Evolutionary conservation across 2,329 filamentous ascomycete genomes (phyloP).

Genomic region (Paecilomyces dactylethromorphus): DNA sequence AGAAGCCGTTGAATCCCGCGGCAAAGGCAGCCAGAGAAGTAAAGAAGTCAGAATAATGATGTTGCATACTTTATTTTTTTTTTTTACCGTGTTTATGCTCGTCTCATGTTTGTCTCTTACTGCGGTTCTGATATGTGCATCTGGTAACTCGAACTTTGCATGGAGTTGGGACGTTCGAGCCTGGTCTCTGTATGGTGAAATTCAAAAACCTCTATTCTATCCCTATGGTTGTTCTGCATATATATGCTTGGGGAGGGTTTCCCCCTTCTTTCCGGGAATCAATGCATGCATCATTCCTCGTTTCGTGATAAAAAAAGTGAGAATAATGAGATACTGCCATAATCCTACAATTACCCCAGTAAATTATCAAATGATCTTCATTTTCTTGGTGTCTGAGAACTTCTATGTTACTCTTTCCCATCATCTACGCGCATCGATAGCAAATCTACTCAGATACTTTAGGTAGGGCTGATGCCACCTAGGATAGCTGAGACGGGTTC

Average conservation of each 20-base stretch:
- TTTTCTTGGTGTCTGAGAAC: not conserved
- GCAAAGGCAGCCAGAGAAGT: slow-evolving; percentile 17
- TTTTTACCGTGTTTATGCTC: not conserved
- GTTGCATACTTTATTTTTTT: not conserved
- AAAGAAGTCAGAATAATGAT: not conserved
- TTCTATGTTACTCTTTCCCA: not conserved
- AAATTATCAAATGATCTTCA: not conserved
- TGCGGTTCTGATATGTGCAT: not conserved
- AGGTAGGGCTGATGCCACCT: not conserved
- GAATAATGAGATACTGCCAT: not conserved
- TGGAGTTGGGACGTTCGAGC: not conserved
- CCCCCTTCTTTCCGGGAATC: not conserved
- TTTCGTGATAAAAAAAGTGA: not conserved
- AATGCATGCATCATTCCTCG: not conserved
- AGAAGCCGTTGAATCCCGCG: slow-evolving; percentile 41
- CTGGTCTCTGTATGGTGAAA: not conserved
- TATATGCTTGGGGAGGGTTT: not conserved
- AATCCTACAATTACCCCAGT: not conserved
- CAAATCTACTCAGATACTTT: not conserved
- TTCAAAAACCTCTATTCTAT: not conserved
- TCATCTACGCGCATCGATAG: not conserved
- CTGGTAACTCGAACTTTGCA: not conserved
- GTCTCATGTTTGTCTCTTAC: not conserved
- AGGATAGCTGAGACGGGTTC: not conserved
- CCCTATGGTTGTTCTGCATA: not conserved